Percentiles rank a stretch among this genome's conserved stretches.
phyloP scores from a whole-genome alignment of 345 rosid genomes.

The Eucalyptus guilfoylei region DNA sequence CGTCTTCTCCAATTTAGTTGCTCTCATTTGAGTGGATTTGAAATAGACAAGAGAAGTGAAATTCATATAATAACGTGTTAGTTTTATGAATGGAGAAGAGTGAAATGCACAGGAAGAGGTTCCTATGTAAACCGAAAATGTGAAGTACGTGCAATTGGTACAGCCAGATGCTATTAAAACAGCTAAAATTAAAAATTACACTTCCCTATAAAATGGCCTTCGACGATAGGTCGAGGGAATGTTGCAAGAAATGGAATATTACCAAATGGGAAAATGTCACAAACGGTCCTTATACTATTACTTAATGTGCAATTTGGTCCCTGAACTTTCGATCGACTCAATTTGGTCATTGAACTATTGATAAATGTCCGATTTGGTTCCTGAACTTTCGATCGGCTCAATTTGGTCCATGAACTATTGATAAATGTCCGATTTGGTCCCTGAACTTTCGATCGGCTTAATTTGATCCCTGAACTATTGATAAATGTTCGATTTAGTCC shows the following conservation, averaged over 20 bases:
- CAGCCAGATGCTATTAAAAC: background rate
- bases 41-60: constrained; percentile 7
- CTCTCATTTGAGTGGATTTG: constrained; percentile 8
- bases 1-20: constrained; percentile 22
- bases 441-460: too few species aligned
- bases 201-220: background rate
- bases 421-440: too few species aligned
- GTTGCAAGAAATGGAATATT: background rate
- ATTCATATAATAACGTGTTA: background rate
- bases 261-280: too few species aligned
- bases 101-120: background rate
- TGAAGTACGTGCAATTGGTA: background rate
- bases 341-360: too few species aligned
- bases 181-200: background rate
- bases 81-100: background rate
- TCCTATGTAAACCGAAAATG: background rate
- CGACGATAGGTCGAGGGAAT: background rate
- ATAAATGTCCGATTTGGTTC: too few species aligned
- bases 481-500: too few species aligned
- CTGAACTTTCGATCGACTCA: too few species aligned
- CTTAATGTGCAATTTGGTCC: too few species aligned
- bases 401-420: too few species aligned
- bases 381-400: too few species aligned
- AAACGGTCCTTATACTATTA: too few species aligned
- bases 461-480: too few species aligned